These are phyloP conservation scores for Vicia villosa DNA, from an alignment of 306 rosid genomes.

Conservation along the genomic window DNA sequence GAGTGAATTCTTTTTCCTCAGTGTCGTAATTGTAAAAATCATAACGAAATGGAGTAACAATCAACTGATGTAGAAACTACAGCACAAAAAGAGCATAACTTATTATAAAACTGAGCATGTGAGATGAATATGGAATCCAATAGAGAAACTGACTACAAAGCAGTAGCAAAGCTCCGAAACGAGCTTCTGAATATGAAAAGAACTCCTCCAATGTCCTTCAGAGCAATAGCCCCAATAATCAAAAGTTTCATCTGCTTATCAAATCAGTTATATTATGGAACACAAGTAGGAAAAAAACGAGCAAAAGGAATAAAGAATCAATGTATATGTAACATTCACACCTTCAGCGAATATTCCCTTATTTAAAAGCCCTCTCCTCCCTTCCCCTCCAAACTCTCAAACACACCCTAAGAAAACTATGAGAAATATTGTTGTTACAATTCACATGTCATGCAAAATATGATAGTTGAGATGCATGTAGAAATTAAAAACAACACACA, in stretches of 20 bases:
- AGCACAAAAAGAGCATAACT: not conserved
- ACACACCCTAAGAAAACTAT: too few relatives aligned
- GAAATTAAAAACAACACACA: too few relatives aligned
- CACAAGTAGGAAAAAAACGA: too few relatives aligned
- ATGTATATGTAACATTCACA: not conserved
- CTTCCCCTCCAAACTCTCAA: too few relatives aligned
- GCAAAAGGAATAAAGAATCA: too few relatives aligned
- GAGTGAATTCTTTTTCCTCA: constrained; percentile 50
- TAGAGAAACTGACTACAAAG: constrained; percentile 40
- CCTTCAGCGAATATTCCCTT: not conserved
- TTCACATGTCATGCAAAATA: too few relatives aligned
- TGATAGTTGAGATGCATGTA: too few relatives aligned
- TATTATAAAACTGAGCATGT: constrained; percentile 10
- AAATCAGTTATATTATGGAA: constrained; percentile 32
- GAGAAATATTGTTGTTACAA: too few relatives aligned
- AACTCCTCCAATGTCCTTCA: constrained; percentile 58
- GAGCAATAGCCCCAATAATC: constrained; percentile 47
- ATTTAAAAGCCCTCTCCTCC: too few relatives aligned
- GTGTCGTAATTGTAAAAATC: constrained; percentile 61
- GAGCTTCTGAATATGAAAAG: constrained; percentile 57
- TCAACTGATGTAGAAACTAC: constrained; percentile 59
- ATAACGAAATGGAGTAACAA: constrained; percentile 54
- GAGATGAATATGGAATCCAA: too few relatives aligned
- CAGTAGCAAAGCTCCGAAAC: constrained; percentile 56
- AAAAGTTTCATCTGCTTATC: constrained; percentile 45